phyloP scores from a whole-genome alignment of 805 yeast genomes.

The Candida nonsorbophila region DNA sequence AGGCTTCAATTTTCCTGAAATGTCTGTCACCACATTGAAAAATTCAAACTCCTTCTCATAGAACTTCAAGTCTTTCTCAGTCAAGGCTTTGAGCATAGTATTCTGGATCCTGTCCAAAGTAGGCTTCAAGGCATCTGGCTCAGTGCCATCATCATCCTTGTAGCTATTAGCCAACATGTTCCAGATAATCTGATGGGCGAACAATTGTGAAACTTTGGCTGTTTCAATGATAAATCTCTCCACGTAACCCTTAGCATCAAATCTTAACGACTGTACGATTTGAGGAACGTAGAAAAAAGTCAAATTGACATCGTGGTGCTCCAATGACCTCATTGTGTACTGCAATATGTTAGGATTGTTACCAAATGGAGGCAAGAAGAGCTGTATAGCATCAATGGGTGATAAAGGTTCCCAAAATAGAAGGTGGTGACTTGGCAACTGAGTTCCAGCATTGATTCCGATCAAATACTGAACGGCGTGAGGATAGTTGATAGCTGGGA shows the following conservation, averaged over 20 bases:
- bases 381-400: constrained; percentile 80
- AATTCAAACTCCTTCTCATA: constrained; percentile 83
- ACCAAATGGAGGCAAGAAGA: constrained; percentile 73
- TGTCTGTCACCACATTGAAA: constrained; percentile 85
- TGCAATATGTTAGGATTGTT: constrained; percentile 67
- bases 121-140: constrained; percentile 82
- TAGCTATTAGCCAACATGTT: constrained; percentile 91
- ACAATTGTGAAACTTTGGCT: constrained; percentile 82
- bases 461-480: constrained; percentile 54
- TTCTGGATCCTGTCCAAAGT: constrained; percentile 66
- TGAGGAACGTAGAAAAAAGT: constrained; percentile 98
- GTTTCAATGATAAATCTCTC: constrained; percentile 87
- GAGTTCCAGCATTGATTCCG: constrained; percentile 33
- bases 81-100: constrained; percentile 58
- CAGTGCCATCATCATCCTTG: constrained; percentile 79
- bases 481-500: constrained; percentile 50
- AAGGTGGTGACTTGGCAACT: constrained; percentile 35
- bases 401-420: constrained; percentile 71
- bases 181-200: constrained; percentile 98
- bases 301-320: constrained; percentile 76
- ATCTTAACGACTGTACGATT: constrained; percentile 86
- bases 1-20: constrained; percentile 93
- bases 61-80: constrained; percentile 54
- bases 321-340: constrained; percentile 85
- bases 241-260: constrained; percentile 79